Conservation (phyloP, 768 basidiomycete genomes). For the Phaeolepiota aurea region DNA sequence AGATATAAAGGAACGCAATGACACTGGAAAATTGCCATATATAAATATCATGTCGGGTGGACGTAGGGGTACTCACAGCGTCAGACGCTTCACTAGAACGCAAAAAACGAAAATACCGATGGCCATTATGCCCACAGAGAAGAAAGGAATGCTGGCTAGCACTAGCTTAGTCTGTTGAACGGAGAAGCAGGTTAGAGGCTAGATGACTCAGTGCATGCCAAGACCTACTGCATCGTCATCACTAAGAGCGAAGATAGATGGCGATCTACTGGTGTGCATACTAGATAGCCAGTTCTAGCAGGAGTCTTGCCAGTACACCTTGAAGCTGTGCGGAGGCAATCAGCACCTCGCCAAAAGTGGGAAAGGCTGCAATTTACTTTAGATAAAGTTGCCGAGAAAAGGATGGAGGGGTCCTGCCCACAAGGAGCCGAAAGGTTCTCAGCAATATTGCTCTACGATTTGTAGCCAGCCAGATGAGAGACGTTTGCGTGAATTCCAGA, state of each 20-base stretch:
- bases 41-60: constrained; percentile 1
- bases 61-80: constrained; percentile 31
- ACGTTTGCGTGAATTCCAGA: background rate
- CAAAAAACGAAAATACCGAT: constrained; percentile 54
- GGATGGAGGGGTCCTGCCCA: background rate
- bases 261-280: background rate
- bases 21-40: constrained; percentile 21
- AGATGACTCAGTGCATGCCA: constrained; percentile 2
- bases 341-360: too few relatives aligned
- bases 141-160: constrained; percentile 58
- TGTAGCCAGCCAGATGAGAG: background rate
- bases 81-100: constrained; percentile 41
- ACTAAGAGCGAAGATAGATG: constrained; percentile 11
- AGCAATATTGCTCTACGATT: background rate
- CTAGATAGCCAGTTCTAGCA: too few relatives aligned
- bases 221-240: constrained; percentile 30
- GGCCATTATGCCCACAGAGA: constrained; percentile 56
- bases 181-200: background rate
- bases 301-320: too few relatives aligned
- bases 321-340: too few relatives aligned
- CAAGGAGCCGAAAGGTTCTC: background rate
- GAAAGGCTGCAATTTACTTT: background rate
- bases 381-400: background rate
- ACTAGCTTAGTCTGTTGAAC: constrained; percentile 15
- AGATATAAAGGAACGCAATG: constrained; percentile 42